These are phyloP conservation scores for Boletus edulis DNA, from an alignment of 768 basidiomycete genomes.

Conservation along the genomic window DNA sequence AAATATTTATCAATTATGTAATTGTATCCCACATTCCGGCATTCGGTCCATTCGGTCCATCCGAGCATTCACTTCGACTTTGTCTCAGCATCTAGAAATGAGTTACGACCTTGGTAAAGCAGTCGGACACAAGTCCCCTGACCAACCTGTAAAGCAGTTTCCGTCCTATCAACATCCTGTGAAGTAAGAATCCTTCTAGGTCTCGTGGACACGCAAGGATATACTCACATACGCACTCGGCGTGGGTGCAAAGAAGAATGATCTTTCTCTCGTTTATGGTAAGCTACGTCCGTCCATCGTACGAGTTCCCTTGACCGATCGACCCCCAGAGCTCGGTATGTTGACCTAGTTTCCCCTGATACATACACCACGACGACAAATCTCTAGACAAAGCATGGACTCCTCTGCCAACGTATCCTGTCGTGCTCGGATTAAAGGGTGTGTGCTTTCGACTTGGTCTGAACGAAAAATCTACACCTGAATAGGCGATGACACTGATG, in stretches of 20 bases:
- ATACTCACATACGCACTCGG: conserved; percentile 76
- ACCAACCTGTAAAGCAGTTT: conserved; percentile 48
- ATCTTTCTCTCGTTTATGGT: conserved; percentile 74
- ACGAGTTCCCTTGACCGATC: not conserved
- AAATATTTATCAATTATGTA: not conserved
- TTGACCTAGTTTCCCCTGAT: not conserved
- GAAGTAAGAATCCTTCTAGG: conserved; percentile 39
- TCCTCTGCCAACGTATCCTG: conserved; percentile 83
- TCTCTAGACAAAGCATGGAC: conserved; percentile 61
- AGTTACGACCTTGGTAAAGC: conserved; percentile 57
- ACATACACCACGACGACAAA: not conserved
- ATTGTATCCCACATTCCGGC: not conserved
- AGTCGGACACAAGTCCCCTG: conserved; percentile 53
- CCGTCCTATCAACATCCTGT: not conserved
- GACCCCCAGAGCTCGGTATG: conserved; percentile 49
- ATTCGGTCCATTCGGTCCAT: no score
- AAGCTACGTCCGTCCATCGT: conserved; percentile 9
- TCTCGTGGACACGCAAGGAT: conserved; percentile 83
- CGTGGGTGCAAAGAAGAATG: conserved; percentile 77
- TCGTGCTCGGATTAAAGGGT: conserved; percentile 74
- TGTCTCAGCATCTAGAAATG: not conserved
- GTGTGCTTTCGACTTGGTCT: not conserved
- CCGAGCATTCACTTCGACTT: not conserved
- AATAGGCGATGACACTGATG: conserved; percentile 56
- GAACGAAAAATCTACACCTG: not conserved